phyloP scores from a whole-genome alignment of 2,329 filamentous ascomycete genomes.

The Trichoderma guizhouense region DNA sequence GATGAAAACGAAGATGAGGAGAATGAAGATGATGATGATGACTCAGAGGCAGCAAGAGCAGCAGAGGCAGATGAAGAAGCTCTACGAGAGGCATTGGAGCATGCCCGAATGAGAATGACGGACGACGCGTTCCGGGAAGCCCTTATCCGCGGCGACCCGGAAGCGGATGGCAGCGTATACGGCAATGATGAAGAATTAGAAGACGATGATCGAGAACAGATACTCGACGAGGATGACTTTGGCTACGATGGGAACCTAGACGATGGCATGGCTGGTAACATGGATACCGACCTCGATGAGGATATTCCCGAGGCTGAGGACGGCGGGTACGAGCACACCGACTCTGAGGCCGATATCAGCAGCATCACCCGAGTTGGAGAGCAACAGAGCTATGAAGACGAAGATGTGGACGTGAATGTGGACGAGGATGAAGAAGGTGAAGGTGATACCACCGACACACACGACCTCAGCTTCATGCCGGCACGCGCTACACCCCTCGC shows the following conservation, averaged over 20 bases:
- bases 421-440: conserved; percentile 27
- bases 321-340: conserved; percentile 72
- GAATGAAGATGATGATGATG: conserved; percentile 40
- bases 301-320: conserved; percentile 64
- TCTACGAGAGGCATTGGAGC: conserved; percentile 43
- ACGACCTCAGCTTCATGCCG: conserved; percentile 40
- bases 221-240: conserved; percentile 63
- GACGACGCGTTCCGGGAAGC: conserved; percentile 63
- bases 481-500: conserved; percentile 31
- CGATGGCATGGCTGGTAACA: conserved; percentile 38
- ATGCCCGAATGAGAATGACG: conserved; percentile 51
- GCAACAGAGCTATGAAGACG: conserved; percentile 33
- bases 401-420: conserved; percentile 5
- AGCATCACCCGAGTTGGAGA: conserved; percentile 41
- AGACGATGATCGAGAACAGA: conserved; percentile 54
- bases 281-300: conserved; percentile 68
- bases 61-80: conserved; percentile 40
- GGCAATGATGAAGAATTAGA: conserved; percentile 53
- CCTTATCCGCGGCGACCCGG: conserved; percentile 49
- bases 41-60: conserved; percentile 40
- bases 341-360: conserved; percentile 64
- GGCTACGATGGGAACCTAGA: conserved; percentile 31
- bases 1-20: conserved; percentile 40
- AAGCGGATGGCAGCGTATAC: conserved; percentile 49
- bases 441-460: conserved; percentile 23